Evolutionary conservation across 768 basidiomycete genomes (phyloP).

Genomic region (Leccinum boreale): DNA sequence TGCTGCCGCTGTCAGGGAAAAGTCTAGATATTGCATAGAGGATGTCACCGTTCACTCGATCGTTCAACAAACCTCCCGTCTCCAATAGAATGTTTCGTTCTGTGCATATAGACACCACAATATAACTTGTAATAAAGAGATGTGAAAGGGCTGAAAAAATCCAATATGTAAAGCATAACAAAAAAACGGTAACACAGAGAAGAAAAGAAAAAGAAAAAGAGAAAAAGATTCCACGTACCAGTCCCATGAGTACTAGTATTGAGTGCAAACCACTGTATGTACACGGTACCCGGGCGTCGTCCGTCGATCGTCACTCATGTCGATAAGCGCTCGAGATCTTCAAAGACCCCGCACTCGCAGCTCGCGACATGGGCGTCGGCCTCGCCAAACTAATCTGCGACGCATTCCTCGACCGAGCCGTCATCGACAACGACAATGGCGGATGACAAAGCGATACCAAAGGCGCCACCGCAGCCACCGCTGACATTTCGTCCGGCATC

Average conservation of each 20-base stretch:
- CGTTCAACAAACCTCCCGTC: not conserved
- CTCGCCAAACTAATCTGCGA: constrained; percentile 64
- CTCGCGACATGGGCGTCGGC: constrained; percentile 36
- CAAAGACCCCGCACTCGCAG: constrained; percentile 23
- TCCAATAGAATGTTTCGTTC: not conserved
- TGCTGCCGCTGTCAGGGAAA: not conserved
- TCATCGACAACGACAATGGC: constrained; percentile 38
- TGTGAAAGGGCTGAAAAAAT: not conserved
- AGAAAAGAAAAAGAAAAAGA: not conserved
- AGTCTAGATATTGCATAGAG: not conserved
- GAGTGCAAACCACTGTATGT: not conserved
- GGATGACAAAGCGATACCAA: constrained; percentile 31
- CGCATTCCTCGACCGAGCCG: constrained; percentile 60
- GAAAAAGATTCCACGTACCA: not conserved
- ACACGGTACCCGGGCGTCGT: not conserved
- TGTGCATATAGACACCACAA: not conserved
- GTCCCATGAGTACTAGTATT: not conserved
- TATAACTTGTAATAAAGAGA: not conserved
- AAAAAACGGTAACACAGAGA: not conserved
- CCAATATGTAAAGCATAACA: not conserved
- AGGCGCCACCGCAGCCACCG: not conserved
- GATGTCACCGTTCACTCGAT: not conserved
- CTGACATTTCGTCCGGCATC: not conserved
- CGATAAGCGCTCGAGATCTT: constrained; percentile 14
- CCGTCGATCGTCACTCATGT: constrained; percentile 3